Evolutionary conservation across 371 early-diverging fungal species (phyloP).

Genomic region (Zychaea mexicana): DNA sequence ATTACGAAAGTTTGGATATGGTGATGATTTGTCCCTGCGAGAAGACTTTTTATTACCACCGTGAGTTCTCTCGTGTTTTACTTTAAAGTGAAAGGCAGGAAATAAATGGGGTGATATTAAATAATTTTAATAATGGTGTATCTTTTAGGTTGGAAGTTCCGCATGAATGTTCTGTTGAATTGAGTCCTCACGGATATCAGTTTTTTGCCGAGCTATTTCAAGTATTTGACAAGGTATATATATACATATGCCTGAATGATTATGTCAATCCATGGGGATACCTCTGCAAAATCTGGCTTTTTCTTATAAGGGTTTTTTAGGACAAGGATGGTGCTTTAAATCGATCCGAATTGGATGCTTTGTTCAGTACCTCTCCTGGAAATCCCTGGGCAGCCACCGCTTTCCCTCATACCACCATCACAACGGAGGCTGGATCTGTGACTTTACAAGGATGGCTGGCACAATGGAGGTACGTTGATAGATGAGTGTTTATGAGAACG

Average conservation of each 20-base stretch:
- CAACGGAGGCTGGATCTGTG: slow-evolving; percentile 86
- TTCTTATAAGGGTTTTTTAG: slow-evolving; percentile 24
- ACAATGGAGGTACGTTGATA: slow-evolving; percentile 90
- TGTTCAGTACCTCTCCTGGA: slow-evolving; percentile 89
- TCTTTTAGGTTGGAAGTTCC: slow-evolving; percentile 75
- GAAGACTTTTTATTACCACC: slow-evolving; percentile 88
- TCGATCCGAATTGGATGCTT: slow-evolving; percentile 76
- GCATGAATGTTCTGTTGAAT: slow-evolving; percentile 87
- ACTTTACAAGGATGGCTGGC: slow-evolving; percentile 96
- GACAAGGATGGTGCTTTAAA: slow-evolving; percentile 96
- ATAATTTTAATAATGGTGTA: not conserved
- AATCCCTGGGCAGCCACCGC: slow-evolving; percentile 87
- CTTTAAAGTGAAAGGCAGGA: not conserved
- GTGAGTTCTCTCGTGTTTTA: slow-evolving; percentile 39
- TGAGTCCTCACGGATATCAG: slow-evolving; percentile 92
- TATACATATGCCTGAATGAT: too few species aligned
- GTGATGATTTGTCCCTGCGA: slow-evolving; percentile 85
- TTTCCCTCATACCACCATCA: slow-evolving; percentile 91
- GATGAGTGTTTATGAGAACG: too few species aligned
- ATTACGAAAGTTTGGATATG: slow-evolving; percentile 93
- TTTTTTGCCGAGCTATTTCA: slow-evolving; percentile 95
- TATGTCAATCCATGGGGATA: too few species aligned
- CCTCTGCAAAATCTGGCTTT: too few species aligned
- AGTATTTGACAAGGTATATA: slow-evolving; percentile 82
- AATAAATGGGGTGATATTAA: not conserved